A percentile compares a stretch with the other conserved stretches of the same genome.
Conservation (phyloP, 1,139 yeast species). For the Eremothecium cymbalariae region DNA sequence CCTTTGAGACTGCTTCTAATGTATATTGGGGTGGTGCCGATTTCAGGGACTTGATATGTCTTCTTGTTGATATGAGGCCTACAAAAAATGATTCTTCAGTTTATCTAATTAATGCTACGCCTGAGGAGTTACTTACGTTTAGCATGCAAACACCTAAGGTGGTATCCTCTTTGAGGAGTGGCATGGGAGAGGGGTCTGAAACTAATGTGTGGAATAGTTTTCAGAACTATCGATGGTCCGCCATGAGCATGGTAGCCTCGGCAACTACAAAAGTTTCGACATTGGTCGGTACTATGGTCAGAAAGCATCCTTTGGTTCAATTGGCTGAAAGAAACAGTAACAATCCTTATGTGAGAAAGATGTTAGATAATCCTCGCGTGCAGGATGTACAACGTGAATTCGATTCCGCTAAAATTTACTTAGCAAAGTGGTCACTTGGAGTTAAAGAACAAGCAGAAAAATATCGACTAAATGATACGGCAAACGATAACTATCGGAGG, state of each 20-base stretch:
- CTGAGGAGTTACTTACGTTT: constrained; percentile 66
- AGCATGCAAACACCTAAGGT: constrained; percentile 12
- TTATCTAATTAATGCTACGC: constrained; percentile 69
- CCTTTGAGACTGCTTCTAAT: constrained; percentile 51
- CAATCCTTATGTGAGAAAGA: constrained; percentile 41
- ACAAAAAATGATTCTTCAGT: constrained; percentile 68
- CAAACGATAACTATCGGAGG: constrained; percentile 53
- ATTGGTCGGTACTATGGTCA: constrained; percentile 18
- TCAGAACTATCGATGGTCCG: constrained; percentile 74
- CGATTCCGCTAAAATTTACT: constrained; percentile 81
- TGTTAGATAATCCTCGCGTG: constrained; percentile 73
- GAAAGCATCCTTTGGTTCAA: constrained; percentile 27
- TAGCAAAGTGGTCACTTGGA: constrained; percentile 96
- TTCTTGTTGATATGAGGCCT: constrained; percentile 53
- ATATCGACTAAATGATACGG: constrained; percentile 48
- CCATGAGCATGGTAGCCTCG: constrained; percentile 77
- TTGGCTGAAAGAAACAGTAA: constrained; percentile 25
- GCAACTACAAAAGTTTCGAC: constrained; percentile 57
- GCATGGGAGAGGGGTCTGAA: too few relatives aligned
- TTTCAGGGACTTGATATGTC: constrained; percentile 48
- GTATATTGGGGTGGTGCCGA: constrained; percentile 90
- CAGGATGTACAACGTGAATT: constrained; percentile 77
- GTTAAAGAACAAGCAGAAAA: constrained; percentile 89
- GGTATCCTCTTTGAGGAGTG: too few relatives aligned
- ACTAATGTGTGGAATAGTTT: constrained; percentile 35